Percentiles rank a stretch among this genome's conserved stretches.
These are phyloP conservation scores for Mortierella sp. DNA, from an alignment of 371 early-diverging fungal genomes.

Conservation along the genomic window DNA sequence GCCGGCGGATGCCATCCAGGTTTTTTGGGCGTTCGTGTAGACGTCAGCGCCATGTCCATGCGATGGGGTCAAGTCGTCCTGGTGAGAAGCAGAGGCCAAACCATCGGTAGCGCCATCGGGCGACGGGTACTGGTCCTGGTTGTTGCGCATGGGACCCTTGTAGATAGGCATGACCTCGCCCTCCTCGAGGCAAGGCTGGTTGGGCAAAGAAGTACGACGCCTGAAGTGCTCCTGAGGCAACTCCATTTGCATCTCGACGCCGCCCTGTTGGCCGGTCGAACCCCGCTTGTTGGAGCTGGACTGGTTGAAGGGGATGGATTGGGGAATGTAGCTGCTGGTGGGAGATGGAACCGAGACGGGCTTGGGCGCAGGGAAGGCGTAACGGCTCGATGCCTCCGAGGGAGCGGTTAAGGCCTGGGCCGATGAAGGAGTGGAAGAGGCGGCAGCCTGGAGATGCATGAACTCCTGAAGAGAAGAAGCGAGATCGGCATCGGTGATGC, in stretches of 20 bases:
- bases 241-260: background rate
- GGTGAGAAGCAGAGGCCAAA: background rate
- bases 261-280: constrained; percentile 15
- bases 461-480: constrained; percentile 42
- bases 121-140: constrained; percentile 51
- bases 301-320: constrained; percentile 34
- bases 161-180: constrained; percentile 53
- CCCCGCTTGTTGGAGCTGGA: constrained; percentile 50
- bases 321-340: constrained; percentile 38
- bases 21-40: constrained; percentile 19
- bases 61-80: constrained; percentile 1
- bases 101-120: constrained; percentile 45
- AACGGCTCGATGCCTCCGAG: constrained; percentile 26
- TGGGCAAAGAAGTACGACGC: constrained; percentile 51
- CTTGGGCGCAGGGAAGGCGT: constrained; percentile 15
- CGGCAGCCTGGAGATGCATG: constrained; percentile 30
- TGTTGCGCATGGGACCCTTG: constrained; percentile 39
- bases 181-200: constrained; percentile 54
- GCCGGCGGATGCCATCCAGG: constrained; percentile 22
- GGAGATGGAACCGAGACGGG: constrained; percentile 36
- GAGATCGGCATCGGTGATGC: constrained; percentile 58
- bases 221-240: constrained; percentile 41
- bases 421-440: background rate
- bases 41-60: background rate
- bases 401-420: background rate